These are phyloP conservation scores for Skeletonema potamos DNA, from an alignment of 108 stramenopile species.

Conservation along the genomic window DNA sequence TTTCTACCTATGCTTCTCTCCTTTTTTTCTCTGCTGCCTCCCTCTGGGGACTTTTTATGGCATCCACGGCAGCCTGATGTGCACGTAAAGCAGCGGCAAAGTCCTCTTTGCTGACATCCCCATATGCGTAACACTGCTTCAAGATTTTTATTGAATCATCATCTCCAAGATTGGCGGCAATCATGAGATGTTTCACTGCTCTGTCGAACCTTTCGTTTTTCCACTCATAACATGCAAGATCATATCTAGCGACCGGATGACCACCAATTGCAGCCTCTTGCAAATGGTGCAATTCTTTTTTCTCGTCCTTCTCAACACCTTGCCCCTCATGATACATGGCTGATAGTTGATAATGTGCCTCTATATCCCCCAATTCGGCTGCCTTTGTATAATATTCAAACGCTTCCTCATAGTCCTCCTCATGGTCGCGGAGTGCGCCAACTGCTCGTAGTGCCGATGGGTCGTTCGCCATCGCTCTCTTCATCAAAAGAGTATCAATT, in stretches of 20 bases:
- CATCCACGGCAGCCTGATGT: neutral
- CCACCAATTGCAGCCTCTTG: conserved; percentile 1
- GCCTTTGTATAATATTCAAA: no score
- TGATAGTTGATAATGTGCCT: neutral
- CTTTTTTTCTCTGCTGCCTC: neutral
- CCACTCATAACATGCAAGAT: neutral
- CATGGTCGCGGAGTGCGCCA: no score
- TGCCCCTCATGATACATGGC: neutral
- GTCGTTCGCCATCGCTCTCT: no score
- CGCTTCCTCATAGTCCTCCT: no score
- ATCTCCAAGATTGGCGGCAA: neutral
- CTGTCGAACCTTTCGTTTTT: neutral
- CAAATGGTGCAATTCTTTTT: neutral
- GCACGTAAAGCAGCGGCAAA: neutral
- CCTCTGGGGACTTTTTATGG: neutral
- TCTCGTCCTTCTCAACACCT: neutral
- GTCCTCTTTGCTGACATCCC: neutral
- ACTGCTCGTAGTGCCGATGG: no score
- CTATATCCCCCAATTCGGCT: neutral
- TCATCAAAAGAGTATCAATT: no score
- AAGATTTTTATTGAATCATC: neutral
- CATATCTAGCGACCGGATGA: neutral
- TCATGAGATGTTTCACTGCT: neutral
- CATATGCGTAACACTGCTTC: neutral
- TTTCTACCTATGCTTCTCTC: no score